Percentiles rank a stretch among this genome's conserved stretches.
These are phyloP conservation scores for Aphanomyces euteiches DNA, from an alignment of 352 stramenopile genomes.

Conservation along the genomic window DNA sequence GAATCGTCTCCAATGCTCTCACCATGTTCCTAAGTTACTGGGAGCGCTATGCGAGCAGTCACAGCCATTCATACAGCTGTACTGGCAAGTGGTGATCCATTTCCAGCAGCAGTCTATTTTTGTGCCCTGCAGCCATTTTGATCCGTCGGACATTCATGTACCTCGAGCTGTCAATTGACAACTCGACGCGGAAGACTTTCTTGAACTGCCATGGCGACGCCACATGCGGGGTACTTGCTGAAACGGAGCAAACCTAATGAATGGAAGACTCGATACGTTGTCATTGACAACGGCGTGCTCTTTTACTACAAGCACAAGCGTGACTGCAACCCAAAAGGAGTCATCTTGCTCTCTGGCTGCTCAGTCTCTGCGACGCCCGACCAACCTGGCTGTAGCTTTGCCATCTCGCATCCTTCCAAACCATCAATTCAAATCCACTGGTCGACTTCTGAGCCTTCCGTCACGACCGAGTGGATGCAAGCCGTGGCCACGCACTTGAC, in stretches of 20 bases:
- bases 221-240: not conserved
- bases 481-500: conserved; percentile 36
- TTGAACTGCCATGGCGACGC: too few species aligned
- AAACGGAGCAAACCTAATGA: not conserved
- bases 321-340: conserved; percentile 53
- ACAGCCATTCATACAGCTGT: too few species aligned
- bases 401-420: conserved; percentile 57
- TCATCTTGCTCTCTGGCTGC: conserved; percentile 65
- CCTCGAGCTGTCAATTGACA: too few species aligned
- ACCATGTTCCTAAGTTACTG: too few species aligned
- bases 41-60: too few species aligned
- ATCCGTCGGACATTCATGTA: too few species aligned
- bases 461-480: conserved; percentile 58
- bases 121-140: too few species aligned
- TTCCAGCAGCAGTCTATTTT: too few species aligned
- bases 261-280: conserved; percentile 67
- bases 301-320: conserved; percentile 74
- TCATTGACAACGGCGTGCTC: conserved; percentile 57
- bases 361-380: conserved; percentile 47
- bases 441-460: conserved; percentile 49
- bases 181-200: too few species aligned
- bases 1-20: too few species aligned
- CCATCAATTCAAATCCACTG: conserved; percentile 67
- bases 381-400: conserved; percentile 74
- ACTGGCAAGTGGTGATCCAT: too few species aligned